A percentile compares a stretch with the other conserved stretches of the same genome.
phyloP scores from a whole-genome alignment of 2,329 filamentous ascomycete genomes.

The Diplodia corticola region DNA sequence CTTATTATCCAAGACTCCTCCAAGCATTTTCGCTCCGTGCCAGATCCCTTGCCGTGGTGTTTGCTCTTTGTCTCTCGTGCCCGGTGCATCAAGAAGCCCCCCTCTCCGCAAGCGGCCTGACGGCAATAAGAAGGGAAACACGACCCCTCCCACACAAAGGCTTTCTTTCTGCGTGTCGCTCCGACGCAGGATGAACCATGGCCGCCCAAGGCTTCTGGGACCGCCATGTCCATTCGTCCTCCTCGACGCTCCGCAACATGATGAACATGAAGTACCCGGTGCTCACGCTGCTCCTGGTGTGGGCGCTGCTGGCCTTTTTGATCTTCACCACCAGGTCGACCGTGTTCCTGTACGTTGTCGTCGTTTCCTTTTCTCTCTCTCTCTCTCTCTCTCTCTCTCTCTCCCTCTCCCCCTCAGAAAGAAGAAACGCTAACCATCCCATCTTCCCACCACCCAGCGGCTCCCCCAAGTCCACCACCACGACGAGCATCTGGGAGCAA shows the following conservation, averaged over 20 bases:
- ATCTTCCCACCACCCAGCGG: neutral
- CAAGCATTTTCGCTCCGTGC: neutral
- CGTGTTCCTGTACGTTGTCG: neutral
- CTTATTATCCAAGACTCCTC: neutral
- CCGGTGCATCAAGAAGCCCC: too few relatives aligned
- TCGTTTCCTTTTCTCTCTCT: too few relatives aligned
- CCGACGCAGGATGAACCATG: neutral
- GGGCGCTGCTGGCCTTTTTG: neutral
- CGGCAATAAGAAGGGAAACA: neutral
- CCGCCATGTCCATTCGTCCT: neutral
- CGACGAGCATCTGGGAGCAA: neutral
- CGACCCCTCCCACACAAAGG: neutral
- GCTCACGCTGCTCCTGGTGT: neutral
- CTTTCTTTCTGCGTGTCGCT: neutral
- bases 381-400: too few relatives aligned
- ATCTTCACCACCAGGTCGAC: neutral
- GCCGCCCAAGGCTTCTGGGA: neutral
- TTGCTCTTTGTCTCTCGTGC: neutral
- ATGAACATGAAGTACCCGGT: neutral
- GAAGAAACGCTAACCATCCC: neutral
- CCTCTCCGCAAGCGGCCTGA: too few relatives aligned
- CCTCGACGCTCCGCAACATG: neutral
- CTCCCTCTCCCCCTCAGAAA: too few relatives aligned
- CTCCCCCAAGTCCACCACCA: neutral
- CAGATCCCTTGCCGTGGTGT: neutral